Evolutionary conservation across 2,329 filamentous ascomycete genomes (phyloP).

Genomic region (Penicillium sp.): DNA sequence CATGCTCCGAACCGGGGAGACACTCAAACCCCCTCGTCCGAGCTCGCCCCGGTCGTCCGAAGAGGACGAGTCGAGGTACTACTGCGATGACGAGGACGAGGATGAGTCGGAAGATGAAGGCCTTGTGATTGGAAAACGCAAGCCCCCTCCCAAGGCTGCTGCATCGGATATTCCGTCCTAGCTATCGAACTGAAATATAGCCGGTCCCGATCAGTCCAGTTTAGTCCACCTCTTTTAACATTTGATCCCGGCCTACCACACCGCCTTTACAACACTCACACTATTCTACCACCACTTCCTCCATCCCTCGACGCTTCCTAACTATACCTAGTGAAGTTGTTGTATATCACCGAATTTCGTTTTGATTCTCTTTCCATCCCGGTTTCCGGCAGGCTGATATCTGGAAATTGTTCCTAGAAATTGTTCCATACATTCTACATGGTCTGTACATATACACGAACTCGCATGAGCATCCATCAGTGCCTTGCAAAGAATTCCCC

Average conservation of each 20-base stretch:
- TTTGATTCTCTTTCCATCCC: constrained; percentile 6
- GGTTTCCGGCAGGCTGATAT: constrained; percentile 11
- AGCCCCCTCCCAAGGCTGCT: constrained; percentile 24
- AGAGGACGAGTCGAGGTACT: constrained; percentile 42
- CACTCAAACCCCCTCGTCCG: constrained; percentile 36
- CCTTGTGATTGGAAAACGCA: constrained; percentile 42
- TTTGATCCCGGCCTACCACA: background rate
- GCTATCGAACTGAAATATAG: constrained; percentile 6
- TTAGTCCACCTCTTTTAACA: background rate
- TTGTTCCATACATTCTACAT: constrained; percentile 29
- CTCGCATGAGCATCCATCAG: constrained; percentile 17
- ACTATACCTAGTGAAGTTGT: constrained; percentile 13
- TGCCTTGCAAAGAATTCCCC: background rate
- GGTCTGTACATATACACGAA: constrained; percentile 38
- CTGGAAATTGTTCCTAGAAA: constrained; percentile 21
- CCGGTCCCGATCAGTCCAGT: constrained; percentile 7
- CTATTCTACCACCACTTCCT: background rate
- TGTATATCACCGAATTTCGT: constrained; percentile 18
- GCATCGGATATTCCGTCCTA: constrained; percentile 15
- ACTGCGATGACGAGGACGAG: constrained; percentile 46
- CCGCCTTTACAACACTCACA: background rate
- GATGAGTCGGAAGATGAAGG: constrained; percentile 46
- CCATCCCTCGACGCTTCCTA: constrained; percentile 16
- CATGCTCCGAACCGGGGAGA: constrained; percentile 45
- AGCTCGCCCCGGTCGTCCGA: constrained; percentile 28